Evolutionary conservation across 2,329 filamentous ascomycete genomes (phyloP), one percentile per base, ranked within the genome.

Genomic region (Cladosporium sp.): DNA sequence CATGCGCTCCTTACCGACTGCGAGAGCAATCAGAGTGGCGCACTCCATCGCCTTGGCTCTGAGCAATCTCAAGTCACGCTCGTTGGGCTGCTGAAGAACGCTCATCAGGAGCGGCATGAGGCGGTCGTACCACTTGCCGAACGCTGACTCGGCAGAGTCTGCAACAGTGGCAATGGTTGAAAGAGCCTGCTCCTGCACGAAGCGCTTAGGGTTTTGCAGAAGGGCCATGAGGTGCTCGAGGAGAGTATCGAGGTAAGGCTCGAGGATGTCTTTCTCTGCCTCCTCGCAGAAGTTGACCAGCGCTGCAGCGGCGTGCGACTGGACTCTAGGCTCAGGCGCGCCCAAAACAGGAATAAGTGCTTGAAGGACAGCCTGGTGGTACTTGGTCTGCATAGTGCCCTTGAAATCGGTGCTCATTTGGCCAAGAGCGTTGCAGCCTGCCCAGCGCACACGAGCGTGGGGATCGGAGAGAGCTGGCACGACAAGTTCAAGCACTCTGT

Each of bases 331-430:
- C 78, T 99, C 94, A 1, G 92, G 86, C 1, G 93, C 96, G 73
- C 93, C 88, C 6, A 99, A 85, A 0, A 97, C 94, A 1, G 94
- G 93, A 63, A 99, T 93, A 64, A 99, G 95, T 70, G 92, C 92
- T 71, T 89, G 92, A 60, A 99, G 85, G 18, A 99, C 91, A 53
- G 89, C 85, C 69, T 91, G 87, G 78, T 97, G 95, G 78, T 96
- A 96, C 73, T 97, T 95, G 71, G 92, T 91, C 79, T 99, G 95
- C 94, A 99, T 98, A 13, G 91, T 96, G 14, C 93, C 93, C 14
- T 96, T 94, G 78, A 99, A 99, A 76, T 99, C 95, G 34, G 95
- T 99, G 81, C 94, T 98, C 95, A 99, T 99, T 79, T 99, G 95
- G 30, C 95, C 95, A n/a, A 99, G 86, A 49, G 95, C 95, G 76